Evolutionary conservation across 345 rosid species (phyloP).

Genomic region (Populus tremula): DNA sequence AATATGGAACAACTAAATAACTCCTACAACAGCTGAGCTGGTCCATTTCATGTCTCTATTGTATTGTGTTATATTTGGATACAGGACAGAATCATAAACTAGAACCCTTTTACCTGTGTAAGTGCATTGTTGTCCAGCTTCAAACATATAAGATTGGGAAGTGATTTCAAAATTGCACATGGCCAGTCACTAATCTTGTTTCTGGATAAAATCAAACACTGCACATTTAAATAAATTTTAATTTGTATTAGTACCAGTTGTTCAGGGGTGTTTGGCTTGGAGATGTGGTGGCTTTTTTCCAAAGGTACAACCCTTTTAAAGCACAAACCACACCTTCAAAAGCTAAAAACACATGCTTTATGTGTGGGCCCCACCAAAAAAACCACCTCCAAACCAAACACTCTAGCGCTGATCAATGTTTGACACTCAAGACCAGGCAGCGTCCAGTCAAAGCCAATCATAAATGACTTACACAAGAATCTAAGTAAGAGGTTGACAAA

Average conservation of each 20-base stretch:
- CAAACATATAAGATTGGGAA: constrained; percentile 63
- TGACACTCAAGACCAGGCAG: neutral
- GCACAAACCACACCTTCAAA: too few relatives aligned
- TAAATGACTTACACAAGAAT: neutral
- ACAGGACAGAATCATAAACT: constrained; percentile 1
- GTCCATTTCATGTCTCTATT: constrained; percentile 1
- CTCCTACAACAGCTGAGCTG: neutral
- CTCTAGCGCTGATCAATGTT: neutral
- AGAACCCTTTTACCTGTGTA: constrained; percentile 50
- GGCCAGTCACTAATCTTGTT: constrained; percentile 91
- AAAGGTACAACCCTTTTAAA: too few relatives aligned
- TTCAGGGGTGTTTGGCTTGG: too few relatives aligned
- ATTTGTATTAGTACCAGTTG: neutral
- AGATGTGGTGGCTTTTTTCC: too few relatives aligned
- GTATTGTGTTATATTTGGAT: neutral
- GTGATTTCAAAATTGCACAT: constrained; percentile 53
- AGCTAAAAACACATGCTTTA: too few relatives aligned
- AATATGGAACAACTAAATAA: too few relatives aligned
- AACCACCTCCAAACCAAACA: too few relatives aligned
- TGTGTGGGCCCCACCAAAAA: too few relatives aligned
- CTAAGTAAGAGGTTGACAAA: neutral
- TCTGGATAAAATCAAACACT: constrained; percentile 71
- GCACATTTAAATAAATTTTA: constrained; percentile 31
- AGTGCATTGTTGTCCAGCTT: constrained; percentile 81
- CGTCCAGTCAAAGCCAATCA: neutral